Evolutionary conservation across 2,329 filamentous ascomycete genomes (phyloP).

Genomic region (Phyllosticta citriasiana): DNA sequence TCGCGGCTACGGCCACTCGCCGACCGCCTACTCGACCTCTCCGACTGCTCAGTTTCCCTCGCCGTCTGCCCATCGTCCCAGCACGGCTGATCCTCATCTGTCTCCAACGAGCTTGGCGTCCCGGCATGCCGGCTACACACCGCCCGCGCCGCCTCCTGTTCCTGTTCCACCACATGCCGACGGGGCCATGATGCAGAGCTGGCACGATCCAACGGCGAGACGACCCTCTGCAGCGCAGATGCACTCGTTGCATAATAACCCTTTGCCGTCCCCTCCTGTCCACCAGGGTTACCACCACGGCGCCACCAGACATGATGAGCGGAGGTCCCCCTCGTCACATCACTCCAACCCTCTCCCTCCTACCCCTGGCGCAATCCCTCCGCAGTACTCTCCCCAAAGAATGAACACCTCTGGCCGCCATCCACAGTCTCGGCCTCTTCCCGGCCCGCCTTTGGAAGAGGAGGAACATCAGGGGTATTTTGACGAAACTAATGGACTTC

Average conservation of each 20-base stretch:
- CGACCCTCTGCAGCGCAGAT: constrained; percentile 6
- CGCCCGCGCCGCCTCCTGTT: constrained; percentile 26
- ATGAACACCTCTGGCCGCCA: constrained; percentile 46
- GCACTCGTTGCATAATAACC: constrained; percentile 4
- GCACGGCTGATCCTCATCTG: not conserved
- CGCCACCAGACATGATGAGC: not conserved
- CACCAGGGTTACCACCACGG: not conserved
- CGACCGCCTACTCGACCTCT: constrained; percentile 16
- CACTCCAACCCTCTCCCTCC: constrained; percentile 29
- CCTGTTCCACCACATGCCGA: constrained; percentile 26
- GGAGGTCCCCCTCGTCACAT: not conserved
- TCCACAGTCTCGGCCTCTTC: constrained; percentile 48
- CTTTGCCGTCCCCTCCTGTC: constrained; percentile 4
- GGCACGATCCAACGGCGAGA: constrained; percentile 14
- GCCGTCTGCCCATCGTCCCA: not conserved
- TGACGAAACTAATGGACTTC: constrained; percentile 1
- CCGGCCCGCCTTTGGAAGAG: constrained; percentile 43
- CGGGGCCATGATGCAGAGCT: constrained; percentile 10
- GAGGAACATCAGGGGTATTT: constrained; percentile 14
- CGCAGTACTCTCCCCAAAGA: constrained; percentile 40
- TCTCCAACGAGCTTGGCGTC: not conserved
- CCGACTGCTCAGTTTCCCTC: constrained; percentile 10
- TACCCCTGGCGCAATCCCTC: constrained; percentile 42
- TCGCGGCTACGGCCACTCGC: constrained; percentile 28
- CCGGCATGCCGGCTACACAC: constrained; percentile 21